phyloP scores from a whole-genome alignment of 805 yeast genomes.

The Starmerella riodocensis region DNA sequence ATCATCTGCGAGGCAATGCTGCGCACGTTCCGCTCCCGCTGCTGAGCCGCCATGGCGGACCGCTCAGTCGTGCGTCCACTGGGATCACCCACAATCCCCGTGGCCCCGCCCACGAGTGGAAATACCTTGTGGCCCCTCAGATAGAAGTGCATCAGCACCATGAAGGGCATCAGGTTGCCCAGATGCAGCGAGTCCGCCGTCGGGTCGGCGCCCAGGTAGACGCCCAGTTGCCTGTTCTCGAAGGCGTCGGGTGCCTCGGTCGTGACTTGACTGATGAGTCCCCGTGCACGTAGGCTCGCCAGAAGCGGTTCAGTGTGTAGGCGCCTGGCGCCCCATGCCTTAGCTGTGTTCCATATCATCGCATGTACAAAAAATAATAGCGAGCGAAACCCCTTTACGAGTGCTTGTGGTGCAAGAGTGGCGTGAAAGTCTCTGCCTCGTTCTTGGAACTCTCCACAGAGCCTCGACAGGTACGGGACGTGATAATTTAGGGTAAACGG shows the following conservation, averaged over 20 bases:
- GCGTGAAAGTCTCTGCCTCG: too few species aligned
- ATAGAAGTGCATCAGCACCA: constrained; percentile 72
- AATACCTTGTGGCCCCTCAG: constrained; percentile 75
- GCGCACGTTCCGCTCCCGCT: constrained; percentile 43
- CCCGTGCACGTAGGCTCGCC: constrained; percentile 33
- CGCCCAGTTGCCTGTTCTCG: constrained; percentile 33
- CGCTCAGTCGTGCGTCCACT: constrained; percentile 81
- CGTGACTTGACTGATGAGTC: constrained; percentile 32
- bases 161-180: constrained; percentile 79
- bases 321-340: neutral
- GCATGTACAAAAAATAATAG: too few species aligned
- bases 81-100: constrained; percentile 94
- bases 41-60: constrained; percentile 38
- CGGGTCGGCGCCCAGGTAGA: constrained; percentile 95
- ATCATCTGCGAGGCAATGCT: constrained; percentile 51
- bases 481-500: too few species aligned
- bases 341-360: too few species aligned
- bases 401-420: too few species aligned
- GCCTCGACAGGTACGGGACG: too few species aligned
- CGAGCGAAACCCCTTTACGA: too few species aligned
- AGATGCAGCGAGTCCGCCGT: constrained; percentile 79
- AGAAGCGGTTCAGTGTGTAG: constrained; percentile 28
- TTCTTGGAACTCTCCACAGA: too few species aligned
- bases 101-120: constrained; percentile 65
- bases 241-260: constrained; percentile 20